Evolutionary conservation across 371 early-diverging fungal species (phyloP).

Genomic region (Lichtheimia ramosa): DNA sequence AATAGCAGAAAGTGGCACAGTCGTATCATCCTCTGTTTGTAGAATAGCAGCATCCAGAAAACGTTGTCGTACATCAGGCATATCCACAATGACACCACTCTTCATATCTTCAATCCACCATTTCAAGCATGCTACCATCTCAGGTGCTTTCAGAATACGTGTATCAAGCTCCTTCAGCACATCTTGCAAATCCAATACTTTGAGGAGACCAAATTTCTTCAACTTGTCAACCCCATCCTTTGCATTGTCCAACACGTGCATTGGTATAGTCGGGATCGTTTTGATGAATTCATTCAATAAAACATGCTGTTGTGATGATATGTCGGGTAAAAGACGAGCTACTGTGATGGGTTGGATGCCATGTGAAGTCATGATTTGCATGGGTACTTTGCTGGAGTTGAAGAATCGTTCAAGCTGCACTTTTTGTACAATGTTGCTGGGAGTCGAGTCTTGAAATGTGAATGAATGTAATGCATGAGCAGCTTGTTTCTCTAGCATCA

Average conservation of each 20-base stretch:
- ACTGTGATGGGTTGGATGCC: slow-evolving; percentile 60
- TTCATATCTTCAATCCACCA: slow-evolving; percentile 72
- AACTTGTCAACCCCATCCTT: slow-evolving; percentile 61
- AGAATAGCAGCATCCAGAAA: slow-evolving; percentile 42
- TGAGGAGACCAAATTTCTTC: slow-evolving; percentile 33
- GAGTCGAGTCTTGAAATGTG: slow-evolving; percentile 73
- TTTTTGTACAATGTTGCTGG: slow-evolving; percentile 64
- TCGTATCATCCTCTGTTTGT: slow-evolving; percentile 38
- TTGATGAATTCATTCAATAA: slow-evolving; percentile 63
- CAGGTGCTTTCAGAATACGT: slow-evolving; percentile 50
- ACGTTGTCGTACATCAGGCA: slow-evolving; percentile 5
- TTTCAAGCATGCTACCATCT: slow-evolving; percentile 70
- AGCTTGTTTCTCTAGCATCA: slow-evolving; percentile 67
- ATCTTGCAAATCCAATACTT: slow-evolving; percentile 57
- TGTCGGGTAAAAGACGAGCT: slow-evolving; percentile 46
- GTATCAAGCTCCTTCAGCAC: slow-evolving; percentile 65
- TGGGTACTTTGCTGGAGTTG: slow-evolving; percentile 44
- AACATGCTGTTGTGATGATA: slow-evolving; percentile 11
- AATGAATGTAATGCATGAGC: slow-evolving; percentile 73
- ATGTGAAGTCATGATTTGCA: slow-evolving; percentile 64
- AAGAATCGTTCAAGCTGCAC: slow-evolving; percentile 62
- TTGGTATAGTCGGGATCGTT: slow-evolving; percentile 60
- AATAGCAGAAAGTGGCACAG: slow-evolving; percentile 42
- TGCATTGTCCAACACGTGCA: slow-evolving; percentile 46
- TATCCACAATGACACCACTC: background rate